These are phyloP conservation scores for Zychaea mexicana DNA, from an alignment of 371 early-diverging fungal genomes.

Conservation along the genomic window DNA sequence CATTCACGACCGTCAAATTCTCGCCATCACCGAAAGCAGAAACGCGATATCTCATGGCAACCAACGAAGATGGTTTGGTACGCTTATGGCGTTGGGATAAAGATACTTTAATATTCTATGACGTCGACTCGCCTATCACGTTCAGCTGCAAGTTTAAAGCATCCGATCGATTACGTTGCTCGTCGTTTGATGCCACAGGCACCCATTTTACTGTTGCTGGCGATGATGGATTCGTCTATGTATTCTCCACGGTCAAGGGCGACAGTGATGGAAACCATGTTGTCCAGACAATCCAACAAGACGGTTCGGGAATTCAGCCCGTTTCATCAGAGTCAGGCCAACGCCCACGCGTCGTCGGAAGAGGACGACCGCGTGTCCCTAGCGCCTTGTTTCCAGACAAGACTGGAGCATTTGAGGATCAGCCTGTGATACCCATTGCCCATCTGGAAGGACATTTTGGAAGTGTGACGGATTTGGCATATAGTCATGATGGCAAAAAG, in stretches of 20 bases:
- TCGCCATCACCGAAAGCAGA: conserved; percentile 82
- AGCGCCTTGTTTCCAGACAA: conserved; percentile 43
- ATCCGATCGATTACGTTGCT: conserved; percentile 64
- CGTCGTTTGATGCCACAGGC: conserved; percentile 80
- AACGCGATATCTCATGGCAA: conserved; percentile 76
- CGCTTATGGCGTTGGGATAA: conserved; percentile 79
- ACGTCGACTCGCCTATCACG: conserved; percentile 58
- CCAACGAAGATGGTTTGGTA: conserved; percentile 75
- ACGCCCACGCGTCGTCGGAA: conserved; percentile 15
- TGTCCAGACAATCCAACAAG: not conserved
- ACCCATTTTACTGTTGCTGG: conserved; percentile 84
- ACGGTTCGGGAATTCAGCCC: conserved; percentile 1
- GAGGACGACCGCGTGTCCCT: conserved; percentile 30
- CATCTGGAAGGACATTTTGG: conserved; percentile 76
- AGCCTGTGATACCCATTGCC: conserved; percentile 60
- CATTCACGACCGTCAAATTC: conserved; percentile 76
- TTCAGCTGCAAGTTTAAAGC: conserved; percentile 66
- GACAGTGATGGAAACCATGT: not conserved
- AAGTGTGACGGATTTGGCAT: conserved; percentile 78
- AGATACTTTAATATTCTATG: conserved; percentile 53
- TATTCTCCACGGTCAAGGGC: conserved; percentile 59
- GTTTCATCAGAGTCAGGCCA: not conserved
- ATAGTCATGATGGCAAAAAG: conserved; percentile 71
- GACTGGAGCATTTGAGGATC: conserved; percentile 44
- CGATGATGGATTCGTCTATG: conserved; percentile 76